Evolutionary conservation across 805 yeast genomes (phyloP), one percentile per base, ranked within the genome.

Genomic region (Barnettozyma populi): DNA sequence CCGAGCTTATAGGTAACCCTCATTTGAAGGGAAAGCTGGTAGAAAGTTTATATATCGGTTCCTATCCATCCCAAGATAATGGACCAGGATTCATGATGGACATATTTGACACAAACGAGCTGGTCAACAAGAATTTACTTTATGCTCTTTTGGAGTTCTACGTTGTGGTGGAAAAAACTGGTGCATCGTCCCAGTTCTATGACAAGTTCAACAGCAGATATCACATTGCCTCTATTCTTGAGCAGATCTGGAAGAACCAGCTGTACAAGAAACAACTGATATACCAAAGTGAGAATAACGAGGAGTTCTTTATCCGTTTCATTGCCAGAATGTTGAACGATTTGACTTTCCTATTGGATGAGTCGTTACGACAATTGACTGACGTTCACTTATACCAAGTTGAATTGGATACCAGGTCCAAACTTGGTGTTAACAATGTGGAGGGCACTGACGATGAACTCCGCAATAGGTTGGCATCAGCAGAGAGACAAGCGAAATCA

Each of bases 301-400:
- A 84, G 31, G 90, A 86, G 50, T 92, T 94, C 58, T 94, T 94
- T 63, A 85, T 92, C 43, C 75, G 95, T 59, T 90, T 94, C 62
- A 86, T 92, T 49, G 99, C 99, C 1, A 76, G 97, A 64, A 84
- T 94, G 87, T 73, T 94, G 61, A 94, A 94, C 65, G 99, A 94
- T 66, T 83, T 95, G 13, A 94, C 99, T 0, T 94, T 82, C 60
- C 71, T 94, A 53, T 71, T 94, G 51, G 98, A 94, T 66, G 99
- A 94, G 66, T 84, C 97, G 1, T 75, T 94, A 53, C 78, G 84
- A 47, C 87, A 86, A 61, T 72, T 94, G 52, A 75, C 80, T 25
- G 82, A 81, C 27, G 90, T 94, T 44, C 97, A 90, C 59, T 73
- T 76, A 41, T 72, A 82, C 53, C 94, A 88, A 63, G 71, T 70